These are phyloP conservation scores for Curvularia sp. DNA, from an alignment of 2,329 filamentous ascomycete species.

Conservation along the genomic window DNA sequence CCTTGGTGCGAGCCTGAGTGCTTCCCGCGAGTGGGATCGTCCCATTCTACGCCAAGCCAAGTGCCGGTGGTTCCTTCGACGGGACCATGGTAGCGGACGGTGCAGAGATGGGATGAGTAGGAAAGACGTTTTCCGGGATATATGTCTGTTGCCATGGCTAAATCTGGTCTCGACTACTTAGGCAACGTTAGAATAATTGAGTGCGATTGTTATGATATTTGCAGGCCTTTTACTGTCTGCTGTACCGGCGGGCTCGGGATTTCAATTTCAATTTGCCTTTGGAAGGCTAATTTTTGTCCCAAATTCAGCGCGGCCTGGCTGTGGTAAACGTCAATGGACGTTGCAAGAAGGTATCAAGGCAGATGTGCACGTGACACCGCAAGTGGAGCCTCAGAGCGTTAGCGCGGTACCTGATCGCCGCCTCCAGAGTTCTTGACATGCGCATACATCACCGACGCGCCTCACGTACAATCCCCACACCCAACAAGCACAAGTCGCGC, in stretches of 20 bases:
- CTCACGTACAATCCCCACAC: slow-evolving; percentile 4
- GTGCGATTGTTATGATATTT: background rate
- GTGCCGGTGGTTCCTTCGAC: slow-evolving; percentile 77
- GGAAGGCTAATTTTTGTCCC: background rate
- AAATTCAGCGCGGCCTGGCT: background rate
- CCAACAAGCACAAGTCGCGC: slow-evolving; percentile 2
- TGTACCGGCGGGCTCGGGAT: background rate
- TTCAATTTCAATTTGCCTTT: background rate
- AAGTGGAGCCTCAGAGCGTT: slow-evolving; percentile 21
- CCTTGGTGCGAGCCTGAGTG: slow-evolving; percentile 86
- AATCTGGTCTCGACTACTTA: background rate
- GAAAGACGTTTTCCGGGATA: slow-evolving; percentile 78
- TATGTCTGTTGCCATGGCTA: slow-evolving; percentile 42
- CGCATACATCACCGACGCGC: slow-evolving; percentile 22
- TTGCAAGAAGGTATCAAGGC: slow-evolving; percentile 9
- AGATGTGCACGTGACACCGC: slow-evolving; percentile 16
- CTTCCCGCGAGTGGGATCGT: slow-evolving; percentile 84
- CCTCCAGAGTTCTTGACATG: slow-evolving; percentile 31
- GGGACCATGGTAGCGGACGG: slow-evolving; percentile 80
- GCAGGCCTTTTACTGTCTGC: background rate
- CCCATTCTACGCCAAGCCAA: slow-evolving; percentile 98
- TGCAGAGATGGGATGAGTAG: slow-evolving; percentile 78
- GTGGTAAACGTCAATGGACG: background rate
- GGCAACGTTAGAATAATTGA: background rate
- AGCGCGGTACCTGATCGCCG: slow-evolving; percentile 27